Evolutionary conservation across 768 basidiomycete genomes (phyloP).

Genomic region (Boletus subparvulus): DNA sequence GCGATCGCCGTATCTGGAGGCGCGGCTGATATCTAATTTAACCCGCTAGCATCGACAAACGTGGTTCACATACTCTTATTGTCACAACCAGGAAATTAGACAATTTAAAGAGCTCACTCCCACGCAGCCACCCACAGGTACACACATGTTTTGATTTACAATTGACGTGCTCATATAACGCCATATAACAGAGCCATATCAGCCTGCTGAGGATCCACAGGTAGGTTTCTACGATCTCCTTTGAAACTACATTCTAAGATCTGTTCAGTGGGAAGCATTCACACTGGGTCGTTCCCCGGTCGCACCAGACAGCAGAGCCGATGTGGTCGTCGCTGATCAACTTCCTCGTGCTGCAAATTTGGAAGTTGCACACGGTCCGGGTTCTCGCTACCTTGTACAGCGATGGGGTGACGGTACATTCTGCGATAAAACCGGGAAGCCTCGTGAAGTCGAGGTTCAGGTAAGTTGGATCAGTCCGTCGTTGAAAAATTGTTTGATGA

Average conservation of each 20-base stretch:
- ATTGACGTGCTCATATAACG: slow-evolving; percentile 21
- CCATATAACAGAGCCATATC: slow-evolving; percentile 56
- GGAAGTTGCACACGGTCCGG: slow-evolving; percentile 72
- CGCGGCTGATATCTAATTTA: slow-evolving; percentile 31
- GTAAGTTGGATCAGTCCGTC: slow-evolving; percentile 41
- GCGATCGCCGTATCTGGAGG: slow-evolving; percentile 40
- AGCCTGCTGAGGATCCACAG: slow-evolving; percentile 83
- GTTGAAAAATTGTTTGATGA: slow-evolving; percentile 3
- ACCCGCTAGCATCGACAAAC: slow-evolving; percentile 70
- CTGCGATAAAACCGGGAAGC: slow-evolving; percentile 89
- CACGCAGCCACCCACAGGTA: slow-evolving; percentile 67
- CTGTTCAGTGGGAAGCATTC: slow-evolving; percentile 70
- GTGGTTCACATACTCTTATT: slow-evolving; percentile 98
- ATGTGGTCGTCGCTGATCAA: slow-evolving; percentile 65
- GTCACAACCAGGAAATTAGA: slow-evolving; percentile 92
- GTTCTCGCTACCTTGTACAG: slow-evolving; percentile 90
- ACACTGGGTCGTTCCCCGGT: slow-evolving; percentile 71
- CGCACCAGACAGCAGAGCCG: slow-evolving; percentile 57
- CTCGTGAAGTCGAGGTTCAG: slow-evolving; percentile 94
- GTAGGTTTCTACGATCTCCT: slow-evolving; percentile 44
- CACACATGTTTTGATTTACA: slow-evolving; percentile 26
- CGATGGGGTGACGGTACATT: slow-evolving; percentile 87
- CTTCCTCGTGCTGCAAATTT: slow-evolving; percentile 65
- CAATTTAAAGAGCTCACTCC: slow-evolving; percentile 88
- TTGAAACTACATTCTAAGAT: slow-evolving; percentile 21